A percentile compares a stretch with the other conserved stretches of the same genome.
Evolutionary conservation across 2,329 filamentous ascomycete species (phyloP).

Genomic region (Sporothrix sp.): DNA sequence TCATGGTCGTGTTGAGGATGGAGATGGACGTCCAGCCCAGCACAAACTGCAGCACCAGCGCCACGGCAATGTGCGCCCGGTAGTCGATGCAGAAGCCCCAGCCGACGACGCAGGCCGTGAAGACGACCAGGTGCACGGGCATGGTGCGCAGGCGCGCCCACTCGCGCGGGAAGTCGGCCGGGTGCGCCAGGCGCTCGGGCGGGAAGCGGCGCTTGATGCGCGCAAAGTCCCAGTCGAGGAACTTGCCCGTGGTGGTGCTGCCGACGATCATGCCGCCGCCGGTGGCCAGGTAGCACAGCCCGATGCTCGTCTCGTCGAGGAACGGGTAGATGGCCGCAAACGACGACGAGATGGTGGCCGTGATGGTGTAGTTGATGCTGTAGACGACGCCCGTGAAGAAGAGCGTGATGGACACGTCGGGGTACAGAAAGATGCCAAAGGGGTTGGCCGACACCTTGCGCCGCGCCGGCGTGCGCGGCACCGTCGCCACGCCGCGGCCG

Average conservation of each 20-base stretch:
- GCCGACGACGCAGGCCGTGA: slow-evolving; percentile 20
- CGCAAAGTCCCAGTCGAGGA: slow-evolving; percentile 25
- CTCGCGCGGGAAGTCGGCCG: slow-evolving; percentile 22
- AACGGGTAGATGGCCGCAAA: slow-evolving; percentile 22
- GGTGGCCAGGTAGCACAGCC: slow-evolving; percentile 25
- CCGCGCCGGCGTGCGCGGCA: not conserved
- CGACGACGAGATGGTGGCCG: slow-evolving; percentile 26
- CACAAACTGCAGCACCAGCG: slow-evolving; percentile 21
- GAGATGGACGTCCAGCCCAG: slow-evolving; percentile 24
- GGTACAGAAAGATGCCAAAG: slow-evolving; percentile 24
- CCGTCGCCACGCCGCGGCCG: slow-evolving; percentile 8
- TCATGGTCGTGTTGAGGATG: slow-evolving; percentile 26
- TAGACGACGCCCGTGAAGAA: slow-evolving; percentile 27
- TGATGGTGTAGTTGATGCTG: slow-evolving; percentile 28
- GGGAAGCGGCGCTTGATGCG: slow-evolving; percentile 15
- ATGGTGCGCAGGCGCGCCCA: slow-evolving; percentile 21
- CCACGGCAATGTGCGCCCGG: slow-evolving; percentile 19
- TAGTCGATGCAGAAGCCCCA: slow-evolving; percentile 24
- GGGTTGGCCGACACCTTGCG: slow-evolving; percentile 19
- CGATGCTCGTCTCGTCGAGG: slow-evolving; percentile 25
- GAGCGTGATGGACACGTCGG: slow-evolving; percentile 24
- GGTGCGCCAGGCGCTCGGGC: not conserved
- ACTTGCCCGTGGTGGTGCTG: slow-evolving; percentile 22
- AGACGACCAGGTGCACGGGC: slow-evolving; percentile 20
- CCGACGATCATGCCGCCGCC: slow-evolving; percentile 25